Evolutionary conservation across 2,329 filamentous ascomycete species (phyloP).

Genomic region (Fonsecaea multimorphosa): DNA sequence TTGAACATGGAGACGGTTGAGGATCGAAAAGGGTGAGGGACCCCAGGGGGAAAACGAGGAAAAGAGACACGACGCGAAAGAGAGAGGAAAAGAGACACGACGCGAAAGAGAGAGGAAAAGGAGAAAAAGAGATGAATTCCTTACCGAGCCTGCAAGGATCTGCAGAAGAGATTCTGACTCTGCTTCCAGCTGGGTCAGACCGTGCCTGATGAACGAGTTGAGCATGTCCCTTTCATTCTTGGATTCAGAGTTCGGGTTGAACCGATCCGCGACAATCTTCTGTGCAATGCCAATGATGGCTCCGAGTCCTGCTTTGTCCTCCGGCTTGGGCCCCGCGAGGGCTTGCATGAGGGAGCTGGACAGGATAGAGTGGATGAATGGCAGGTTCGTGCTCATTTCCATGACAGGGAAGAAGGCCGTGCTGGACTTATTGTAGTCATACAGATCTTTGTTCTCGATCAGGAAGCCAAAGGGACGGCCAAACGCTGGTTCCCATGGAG

Average conservation of each 20-base stretch:
- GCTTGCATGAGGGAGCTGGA: slow-evolving; percentile 9
- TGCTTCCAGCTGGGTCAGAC: slow-evolving; percentile 23
- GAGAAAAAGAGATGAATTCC: no score
- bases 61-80: no score
- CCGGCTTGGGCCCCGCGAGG: slow-evolving; percentile 5
- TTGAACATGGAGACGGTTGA: neutral
- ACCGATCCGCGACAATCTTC: slow-evolving; percentile 36
- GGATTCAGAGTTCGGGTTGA: slow-evolving; percentile 12
- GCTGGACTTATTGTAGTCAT: slow-evolving; percentile 17
- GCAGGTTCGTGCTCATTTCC: slow-evolving; percentile 9
- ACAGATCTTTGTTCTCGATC: slow-evolving; percentile 21
- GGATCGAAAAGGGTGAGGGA: neutral
- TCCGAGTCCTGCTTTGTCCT: slow-evolving; percentile 22
- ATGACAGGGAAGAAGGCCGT: slow-evolving; percentile 10
- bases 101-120: neutral
- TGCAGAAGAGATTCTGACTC: slow-evolving; percentile 25
- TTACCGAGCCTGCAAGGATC: slow-evolving; percentile 25
- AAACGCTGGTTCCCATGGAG: slow-evolving; percentile 12
- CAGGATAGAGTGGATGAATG: slow-evolving; percentile 8
- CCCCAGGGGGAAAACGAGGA: neutral
- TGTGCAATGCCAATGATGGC: slow-evolving; percentile 30
- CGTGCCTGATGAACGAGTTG: slow-evolving; percentile 41
- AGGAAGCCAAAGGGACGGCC: slow-evolving; percentile 30
- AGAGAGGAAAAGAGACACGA: no score
- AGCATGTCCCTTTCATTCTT: slow-evolving; percentile 40